phyloP scores from a whole-genome alignment of 768 basidiomycete species.

The Termitomyces sp. region DNA sequence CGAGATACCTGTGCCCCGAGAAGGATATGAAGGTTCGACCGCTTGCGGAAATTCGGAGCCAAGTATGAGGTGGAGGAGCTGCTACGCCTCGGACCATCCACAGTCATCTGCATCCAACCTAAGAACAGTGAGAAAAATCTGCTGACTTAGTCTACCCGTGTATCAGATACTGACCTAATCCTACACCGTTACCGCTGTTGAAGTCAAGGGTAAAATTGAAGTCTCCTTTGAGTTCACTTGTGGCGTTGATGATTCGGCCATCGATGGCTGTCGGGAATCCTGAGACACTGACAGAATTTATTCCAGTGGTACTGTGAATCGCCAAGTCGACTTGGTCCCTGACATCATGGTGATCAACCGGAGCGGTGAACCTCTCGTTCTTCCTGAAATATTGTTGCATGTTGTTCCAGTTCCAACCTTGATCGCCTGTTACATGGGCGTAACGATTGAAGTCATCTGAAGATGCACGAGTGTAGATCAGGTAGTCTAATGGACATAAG shows the following conservation, averaged over 20 bases:
- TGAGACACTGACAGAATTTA: slow-evolving; percentile 17
- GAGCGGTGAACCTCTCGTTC: slow-evolving; percentile 17
- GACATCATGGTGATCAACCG: slow-evolving; percentile 20
- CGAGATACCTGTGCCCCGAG: slow-evolving; percentile 21
- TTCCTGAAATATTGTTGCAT: slow-evolving; percentile 21
- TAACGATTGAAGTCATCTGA: slow-evolving; percentile 23
- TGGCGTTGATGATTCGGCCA: slow-evolving; percentile 19
- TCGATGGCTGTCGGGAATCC: slow-evolving; percentile 18
- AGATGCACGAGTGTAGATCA: neutral
- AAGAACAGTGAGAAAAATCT: neutral
- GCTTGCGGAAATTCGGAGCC: slow-evolving; percentile 10
- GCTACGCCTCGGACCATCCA: slow-evolving; percentile 14
- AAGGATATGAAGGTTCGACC: slow-evolving; percentile 19
- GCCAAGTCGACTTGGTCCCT: slow-evolving; percentile 22
- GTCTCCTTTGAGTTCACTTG: slow-evolving; percentile 14
- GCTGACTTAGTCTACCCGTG: neutral
- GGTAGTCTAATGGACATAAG: neutral
- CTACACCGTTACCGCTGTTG: slow-evolving; percentile 17
- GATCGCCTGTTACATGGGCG: slow-evolving; percentile 21
- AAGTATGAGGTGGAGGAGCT: slow-evolving; percentile 23
- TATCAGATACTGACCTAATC: slow-evolving; percentile 5
- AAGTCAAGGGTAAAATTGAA: slow-evolving; percentile 16
- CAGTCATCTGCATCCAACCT: slow-evolving; percentile 18
- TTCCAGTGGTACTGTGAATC: slow-evolving; percentile 22
- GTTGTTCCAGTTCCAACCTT: slow-evolving; percentile 27